Percentiles rank a stretch among this genome's conserved stretches.
Conservation (phyloP, 1,139 yeast genomes). For the Suhomyces panamericanus region DNA sequence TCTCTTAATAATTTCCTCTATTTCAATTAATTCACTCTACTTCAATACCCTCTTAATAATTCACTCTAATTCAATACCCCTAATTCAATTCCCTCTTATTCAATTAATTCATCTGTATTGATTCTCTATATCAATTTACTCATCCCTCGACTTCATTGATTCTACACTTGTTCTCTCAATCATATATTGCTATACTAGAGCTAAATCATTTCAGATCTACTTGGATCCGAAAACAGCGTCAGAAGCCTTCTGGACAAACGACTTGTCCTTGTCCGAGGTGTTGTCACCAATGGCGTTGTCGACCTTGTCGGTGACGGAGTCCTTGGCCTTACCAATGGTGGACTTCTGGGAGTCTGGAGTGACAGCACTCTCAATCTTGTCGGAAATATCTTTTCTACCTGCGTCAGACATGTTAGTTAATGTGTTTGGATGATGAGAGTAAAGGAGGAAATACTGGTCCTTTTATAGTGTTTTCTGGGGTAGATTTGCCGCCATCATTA, state of each 20-base stretch:
- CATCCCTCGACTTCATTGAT: too few relatives aligned
- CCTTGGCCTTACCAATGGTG: conserved; percentile 66
- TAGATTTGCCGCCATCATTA: neutral
- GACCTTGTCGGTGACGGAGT: conserved; percentile 60
- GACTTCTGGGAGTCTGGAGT: conserved; percentile 77
- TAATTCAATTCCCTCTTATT: too few relatives aligned
- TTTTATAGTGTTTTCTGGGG: conserved; percentile 7
- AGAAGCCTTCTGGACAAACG: conserved; percentile 62
- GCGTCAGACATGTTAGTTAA: conserved; percentile 58
- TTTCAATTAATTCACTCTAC: too few relatives aligned
- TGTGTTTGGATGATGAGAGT: conserved; percentile 3
- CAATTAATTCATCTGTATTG: too few relatives aligned
- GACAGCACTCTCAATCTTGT: conserved; percentile 63
- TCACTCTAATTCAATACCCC: too few relatives aligned
- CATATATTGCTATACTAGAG: neutral
- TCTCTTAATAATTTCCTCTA: too few relatives aligned
- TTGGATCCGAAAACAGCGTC: conserved; percentile 41
- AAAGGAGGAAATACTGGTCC: neutral
- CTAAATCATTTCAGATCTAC: conserved; percentile 6
- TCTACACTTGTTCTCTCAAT: neutral
- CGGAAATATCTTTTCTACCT: conserved; percentile 74
- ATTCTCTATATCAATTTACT: too few relatives aligned
- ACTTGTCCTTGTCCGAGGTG: conserved; percentile 67
- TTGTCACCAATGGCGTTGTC: conserved; percentile 63
- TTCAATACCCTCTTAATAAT: too few relatives aligned